Evolutionary conservation across 2,329 filamentous ascomycete genomes (phyloP), one percentile per base, ranked within the genome.

Genomic region (Stagonosporopsis cucurbitacearum): DNA sequence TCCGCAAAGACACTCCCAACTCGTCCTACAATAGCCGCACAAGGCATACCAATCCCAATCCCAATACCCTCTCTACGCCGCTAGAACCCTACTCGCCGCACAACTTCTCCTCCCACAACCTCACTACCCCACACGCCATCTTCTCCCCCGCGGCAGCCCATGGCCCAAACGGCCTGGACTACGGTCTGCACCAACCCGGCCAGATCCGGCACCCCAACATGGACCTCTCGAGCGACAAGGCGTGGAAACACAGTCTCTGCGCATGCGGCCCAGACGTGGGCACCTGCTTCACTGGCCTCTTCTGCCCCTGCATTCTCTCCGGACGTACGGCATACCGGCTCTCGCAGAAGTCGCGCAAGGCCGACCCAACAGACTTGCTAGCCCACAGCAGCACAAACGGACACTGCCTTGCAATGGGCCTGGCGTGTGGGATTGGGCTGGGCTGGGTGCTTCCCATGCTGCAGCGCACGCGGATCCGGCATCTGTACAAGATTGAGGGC

Each of bases 241-340:
- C 62, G 17, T 78, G 75, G 75, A 67, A 65, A 17, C 64, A 71
- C 42, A 62, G 65, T 1, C 64, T 77, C 2, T 76, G 71, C 54
- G 59, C 68, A 17, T 76, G 74, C 59, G 66, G 65, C 13, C 71
- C 65, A 0, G 73, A 80, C 64, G 43, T 67, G 0, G 61, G 64
- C 0, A 77, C 75, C 6, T 77, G 77, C 46, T 58, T 76, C 8
- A 72, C 74, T 4, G 78, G 77, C 1, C 63, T 75, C 6, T 78
- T 75, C 58, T 72, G 75, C 47, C 79, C 79, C 9, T 81, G 78
- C 62, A 67, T 77, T 3, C 54, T 80, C 7, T 78, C 79, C 58
- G 76, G 77, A 5, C 76, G 76, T 43, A 80, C 77, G 2, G 67
- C 78, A 13, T 77, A 80, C 66, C 74, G 79, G 7, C 66, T 81